Base-by-base conservation (phyloP, 2,329 filamentous ascomycete genomes). In the Alternaria burnsii region DNA sequence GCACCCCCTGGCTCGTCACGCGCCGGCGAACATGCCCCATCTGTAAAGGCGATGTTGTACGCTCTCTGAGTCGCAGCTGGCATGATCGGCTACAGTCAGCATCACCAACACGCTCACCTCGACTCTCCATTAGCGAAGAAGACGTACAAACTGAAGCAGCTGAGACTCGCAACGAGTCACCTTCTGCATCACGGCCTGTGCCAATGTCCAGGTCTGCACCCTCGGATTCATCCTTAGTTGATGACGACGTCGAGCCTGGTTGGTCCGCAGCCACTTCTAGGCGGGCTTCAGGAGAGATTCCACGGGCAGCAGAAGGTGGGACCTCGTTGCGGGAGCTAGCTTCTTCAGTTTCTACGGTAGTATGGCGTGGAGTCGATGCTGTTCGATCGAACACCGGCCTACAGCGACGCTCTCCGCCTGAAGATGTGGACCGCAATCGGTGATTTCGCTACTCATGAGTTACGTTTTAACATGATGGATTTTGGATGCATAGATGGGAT, bases 11-110 rank as follows among this genome's bases (percentile, higher is more conserved):
- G 95, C 84, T 99, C 53, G 97, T 94, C 0, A 98, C 94, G 16
- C 89, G 94, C 50, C 91, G 95, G 65, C 90, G 95, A 65, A 99
- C 95, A n/a, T 99, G 95, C 72, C 95, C 95, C 0, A 98, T 99
- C 62, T 99, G 95, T 82, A 99, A 99, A 82, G 93, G 94, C 50
- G 95, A 99, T 75, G 95, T 99, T 36, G 94, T 99, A 16, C 79
- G 84, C 14, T 76, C 75, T 5, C 53, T 78, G 8, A 75, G 73
- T 12, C 75, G 75, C 50, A 73, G 75, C n/a, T 74, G 73, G 58
- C 70, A 72, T 42, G 71, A 76, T 52, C 71, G 65, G 16, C n/a
- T 66, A 10, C 69, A 56, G 32, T 69, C 71, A 10, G 54, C 72
- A 20, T 69, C 72, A 26, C 61, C 69, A 32, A 61, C 66, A 18